These are phyloP conservation scores for Claviceps digitariae DNA, from an alignment of 2,329 filamentous ascomycete species.

Conservation along the genomic window DNA sequence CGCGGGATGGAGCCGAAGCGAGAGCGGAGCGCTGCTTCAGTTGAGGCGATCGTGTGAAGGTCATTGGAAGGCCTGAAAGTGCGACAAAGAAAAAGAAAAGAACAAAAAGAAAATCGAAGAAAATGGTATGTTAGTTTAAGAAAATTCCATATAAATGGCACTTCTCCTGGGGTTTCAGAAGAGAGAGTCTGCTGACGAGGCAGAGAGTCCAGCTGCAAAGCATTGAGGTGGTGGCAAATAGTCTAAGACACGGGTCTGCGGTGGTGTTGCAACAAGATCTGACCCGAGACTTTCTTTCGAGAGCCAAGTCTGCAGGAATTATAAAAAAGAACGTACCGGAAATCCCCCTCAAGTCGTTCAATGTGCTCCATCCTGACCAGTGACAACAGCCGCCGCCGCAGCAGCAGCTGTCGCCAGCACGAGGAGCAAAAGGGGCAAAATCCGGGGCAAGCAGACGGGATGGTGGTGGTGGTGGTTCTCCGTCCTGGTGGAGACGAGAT, in stretches of 20 bases:
- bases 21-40: slow-evolving; percentile 23
- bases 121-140: not conserved
- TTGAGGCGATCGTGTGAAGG: slow-evolving; percentile 16
- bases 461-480: not conserved
- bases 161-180: not conserved
- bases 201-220: not conserved
- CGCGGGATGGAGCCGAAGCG: slow-evolving; percentile 16
- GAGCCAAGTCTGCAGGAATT: not conserved
- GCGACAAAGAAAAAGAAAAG: not conserved
- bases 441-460: not conserved
- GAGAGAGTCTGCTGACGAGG: not conserved
- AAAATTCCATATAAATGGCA: not conserved
- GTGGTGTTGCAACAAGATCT: not conserved
- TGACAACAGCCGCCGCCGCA: not conserved
- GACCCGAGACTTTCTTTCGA: not conserved
- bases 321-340: slow-evolving; percentile 1
- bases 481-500: not conserved
- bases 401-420: slow-evolving; percentile 1
- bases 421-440: not conserved
- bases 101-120: not conserved
- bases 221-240: not conserved
- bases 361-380: slow-evolving; percentile 4
- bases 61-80: slow-evolving; percentile 13
- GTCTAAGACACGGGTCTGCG: not conserved
- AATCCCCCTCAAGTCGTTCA: slow-evolving; percentile 3